These are phyloP conservation scores for Daedaleopsis nitida DNA, from an alignment of 768 basidiomycete species.

Conservation along the genomic window DNA sequence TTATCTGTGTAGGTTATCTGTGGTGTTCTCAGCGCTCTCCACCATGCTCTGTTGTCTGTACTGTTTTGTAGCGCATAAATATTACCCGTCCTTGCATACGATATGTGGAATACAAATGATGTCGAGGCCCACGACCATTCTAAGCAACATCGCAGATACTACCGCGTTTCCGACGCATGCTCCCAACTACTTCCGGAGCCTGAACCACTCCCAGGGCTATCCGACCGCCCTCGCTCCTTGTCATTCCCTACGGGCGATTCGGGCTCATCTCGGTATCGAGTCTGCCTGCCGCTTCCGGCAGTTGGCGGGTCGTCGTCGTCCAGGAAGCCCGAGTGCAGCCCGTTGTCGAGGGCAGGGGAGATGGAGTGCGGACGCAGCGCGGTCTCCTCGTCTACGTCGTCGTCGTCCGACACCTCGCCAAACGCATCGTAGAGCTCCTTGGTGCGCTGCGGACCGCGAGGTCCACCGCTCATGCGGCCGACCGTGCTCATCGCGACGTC, in stretches of 20 bases:
- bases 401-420: slow-evolving; percentile 84
- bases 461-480: slow-evolving; percentile 36
- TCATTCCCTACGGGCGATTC: slow-evolving; percentile 23
- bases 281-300: slow-evolving; percentile 26
- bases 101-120: slow-evolving; percentile 18
- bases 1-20: slow-evolving; percentile 21
- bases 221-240: slow-evolving; percentile 22
- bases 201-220: slow-evolving; percentile 48
- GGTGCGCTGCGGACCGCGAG: slow-evolving; percentile 43
- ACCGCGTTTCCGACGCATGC: slow-evolving; percentile 53
- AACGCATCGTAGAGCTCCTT: slow-evolving; percentile 97
- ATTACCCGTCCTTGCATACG: slow-evolving; percentile 16
- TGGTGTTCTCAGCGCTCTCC: slow-evolving; percentile 12
- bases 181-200: slow-evolving; percentile 73
- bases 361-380: slow-evolving; percentile 47
- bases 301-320: slow-evolving; percentile 70
- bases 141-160: slow-evolving; percentile 10
- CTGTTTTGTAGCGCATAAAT: slow-evolving; percentile 29
- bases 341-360: slow-evolving; percentile 40
- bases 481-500: slow-evolving; percentile 80
- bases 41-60: slow-evolving; percentile 25
- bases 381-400: slow-evolving; percentile 74
- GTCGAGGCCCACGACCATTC: slow-evolving; percentile 2
- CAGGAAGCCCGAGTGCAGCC: slow-evolving; percentile 79
- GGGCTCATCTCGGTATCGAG: slow-evolving; percentile 59